phyloP scores from a whole-genome alignment of 441 rosid species.

The Gossypium trilobum region DNA sequence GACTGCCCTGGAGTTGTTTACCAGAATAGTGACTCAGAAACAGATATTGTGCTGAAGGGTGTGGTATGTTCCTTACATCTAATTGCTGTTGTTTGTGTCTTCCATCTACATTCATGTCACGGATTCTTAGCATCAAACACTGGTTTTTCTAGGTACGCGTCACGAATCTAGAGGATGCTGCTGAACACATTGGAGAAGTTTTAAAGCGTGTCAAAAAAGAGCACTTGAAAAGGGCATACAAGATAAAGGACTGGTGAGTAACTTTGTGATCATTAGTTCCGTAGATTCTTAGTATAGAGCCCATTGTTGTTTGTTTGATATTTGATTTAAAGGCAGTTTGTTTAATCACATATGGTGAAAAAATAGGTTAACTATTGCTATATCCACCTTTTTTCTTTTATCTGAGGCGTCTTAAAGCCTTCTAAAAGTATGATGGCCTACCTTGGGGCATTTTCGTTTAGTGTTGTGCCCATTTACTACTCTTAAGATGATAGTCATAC shows the following conservation, averaged over 20 bases:
- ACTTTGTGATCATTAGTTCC: background rate
- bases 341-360: background rate
- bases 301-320: background rate
- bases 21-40: conserved; percentile 74
- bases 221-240: conserved; percentile 78
- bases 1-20: conserved; percentile 97
- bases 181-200: conserved; percentile 88
- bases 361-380: background rate
- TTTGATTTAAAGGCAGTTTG: background rate
- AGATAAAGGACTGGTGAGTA: conserved; percentile 67
- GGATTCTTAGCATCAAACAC: background rate
- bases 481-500: background rate
- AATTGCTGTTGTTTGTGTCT: background rate
- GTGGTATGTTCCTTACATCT: conserved; percentile 48
- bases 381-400: background rate
- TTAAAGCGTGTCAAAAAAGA: conserved; percentile 80
- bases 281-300: background rate
- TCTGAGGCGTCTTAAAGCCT: background rate
- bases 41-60: conserved; percentile 86
- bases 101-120: no score
- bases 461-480: background rate
- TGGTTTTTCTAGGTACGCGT: conserved; percentile 55
- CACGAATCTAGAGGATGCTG: conserved; percentile 76
- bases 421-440: background rate
- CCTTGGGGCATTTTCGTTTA: background rate